Percentiles rank a stretch among this genome's conserved stretches.
phyloP scores from a whole-genome alignment of 108 stramenopile species.

The Conticribra weissflogii region DNA sequence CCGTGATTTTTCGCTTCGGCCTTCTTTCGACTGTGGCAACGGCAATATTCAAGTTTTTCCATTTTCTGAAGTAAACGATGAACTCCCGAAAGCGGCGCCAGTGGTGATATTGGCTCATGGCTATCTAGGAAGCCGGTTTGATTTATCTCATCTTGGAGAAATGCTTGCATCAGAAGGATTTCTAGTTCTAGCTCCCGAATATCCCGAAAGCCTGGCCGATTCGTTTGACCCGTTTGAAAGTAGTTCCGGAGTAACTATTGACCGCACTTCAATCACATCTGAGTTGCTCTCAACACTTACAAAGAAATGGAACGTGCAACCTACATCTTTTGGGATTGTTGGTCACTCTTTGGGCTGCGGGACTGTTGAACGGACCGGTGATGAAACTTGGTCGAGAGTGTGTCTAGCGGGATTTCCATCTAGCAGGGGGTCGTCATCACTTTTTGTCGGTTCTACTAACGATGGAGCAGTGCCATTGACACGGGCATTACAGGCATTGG shows the following conservation, averaged over 20 bases:
- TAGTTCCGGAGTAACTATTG: conserved; percentile 37
- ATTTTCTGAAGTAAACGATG: conserved; percentile 16
- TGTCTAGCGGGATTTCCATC: conserved; percentile 64
- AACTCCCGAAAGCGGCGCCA: conserved; percentile 46
- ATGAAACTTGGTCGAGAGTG: conserved; percentile 72
- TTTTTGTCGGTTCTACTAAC: conserved; percentile 52
- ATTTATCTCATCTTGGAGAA: conserved; percentile 76
- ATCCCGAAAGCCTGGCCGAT: conserved; percentile 80
- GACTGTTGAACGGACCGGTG: conserved; percentile 65
- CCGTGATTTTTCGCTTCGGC: conserved; percentile 53
- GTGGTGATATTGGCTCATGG: conserved; percentile 67
- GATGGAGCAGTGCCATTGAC: conserved; percentile 59
- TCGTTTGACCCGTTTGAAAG: conserved; percentile 49
- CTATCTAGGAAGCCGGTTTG: conserved; percentile 71
- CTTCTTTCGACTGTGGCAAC: conserved; percentile 9
- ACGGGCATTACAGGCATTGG: conserved; percentile 28
- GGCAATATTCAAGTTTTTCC: conserved; percentile 9
- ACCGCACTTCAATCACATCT: conserved; percentile 59
- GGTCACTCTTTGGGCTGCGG: conserved; percentile 81
- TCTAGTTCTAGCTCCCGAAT: conserved; percentile 65
- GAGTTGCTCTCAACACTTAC: conserved; percentile 35
- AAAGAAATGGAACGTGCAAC: conserved; percentile 42
- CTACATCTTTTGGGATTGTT: conserved; percentile 60
- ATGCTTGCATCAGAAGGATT: conserved; percentile 66
- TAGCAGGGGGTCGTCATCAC: conserved; percentile 18